Evolutionary conservation across 768 basidiomycete species (phyloP).

Genomic region (Russula emetica): DNA sequence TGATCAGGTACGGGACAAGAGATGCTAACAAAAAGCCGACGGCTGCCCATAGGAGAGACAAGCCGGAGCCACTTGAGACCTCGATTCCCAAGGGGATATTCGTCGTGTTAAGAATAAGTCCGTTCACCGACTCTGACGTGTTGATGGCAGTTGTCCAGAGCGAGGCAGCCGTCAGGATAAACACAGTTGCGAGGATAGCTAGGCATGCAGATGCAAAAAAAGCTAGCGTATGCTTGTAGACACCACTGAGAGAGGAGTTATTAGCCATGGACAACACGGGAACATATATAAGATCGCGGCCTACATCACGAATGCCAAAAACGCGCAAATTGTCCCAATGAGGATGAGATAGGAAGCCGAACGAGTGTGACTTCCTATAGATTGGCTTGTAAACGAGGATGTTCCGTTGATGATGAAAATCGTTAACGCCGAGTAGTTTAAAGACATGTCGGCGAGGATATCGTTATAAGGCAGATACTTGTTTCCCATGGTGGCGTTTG

Average conservation of each 20-base stretch:
- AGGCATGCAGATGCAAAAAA: conserved; percentile 66
- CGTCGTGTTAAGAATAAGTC: conserved; percentile 39
- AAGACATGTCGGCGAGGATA: conserved; percentile 62
- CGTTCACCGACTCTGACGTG: conserved; percentile 57
- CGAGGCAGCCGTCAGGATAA: conserved; percentile 63
- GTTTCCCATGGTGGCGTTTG: conserved; percentile 53
- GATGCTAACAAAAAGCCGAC: conserved; percentile 64
- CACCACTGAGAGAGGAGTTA: conserved; percentile 45
- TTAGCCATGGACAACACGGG: conserved; percentile 11
- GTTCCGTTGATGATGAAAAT: conserved; percentile 47
- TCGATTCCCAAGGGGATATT: conserved; percentile 54
- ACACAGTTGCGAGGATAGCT: conserved; percentile 54
- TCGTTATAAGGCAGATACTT: conserved; percentile 62
- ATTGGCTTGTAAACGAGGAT: conserved; percentile 51
- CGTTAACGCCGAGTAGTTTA: conserved; percentile 57
- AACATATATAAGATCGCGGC: conserved; percentile 32
- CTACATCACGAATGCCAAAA: conserved; percentile 62
- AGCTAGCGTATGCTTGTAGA: conserved; percentile 57
- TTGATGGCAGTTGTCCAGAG: conserved; percentile 77
- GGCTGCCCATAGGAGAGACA: conserved; percentile 71
- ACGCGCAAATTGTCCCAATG: conserved; percentile 64
- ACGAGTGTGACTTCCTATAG: conserved; percentile 57
- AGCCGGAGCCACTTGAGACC: conserved; percentile 55
- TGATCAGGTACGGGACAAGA: conserved; percentile 71
- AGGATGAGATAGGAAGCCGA: conserved; percentile 75